Evolutionary conservation across 2,329 filamentous ascomycete species (phyloP).

Genomic region (Epichloe sibirici): DNA sequence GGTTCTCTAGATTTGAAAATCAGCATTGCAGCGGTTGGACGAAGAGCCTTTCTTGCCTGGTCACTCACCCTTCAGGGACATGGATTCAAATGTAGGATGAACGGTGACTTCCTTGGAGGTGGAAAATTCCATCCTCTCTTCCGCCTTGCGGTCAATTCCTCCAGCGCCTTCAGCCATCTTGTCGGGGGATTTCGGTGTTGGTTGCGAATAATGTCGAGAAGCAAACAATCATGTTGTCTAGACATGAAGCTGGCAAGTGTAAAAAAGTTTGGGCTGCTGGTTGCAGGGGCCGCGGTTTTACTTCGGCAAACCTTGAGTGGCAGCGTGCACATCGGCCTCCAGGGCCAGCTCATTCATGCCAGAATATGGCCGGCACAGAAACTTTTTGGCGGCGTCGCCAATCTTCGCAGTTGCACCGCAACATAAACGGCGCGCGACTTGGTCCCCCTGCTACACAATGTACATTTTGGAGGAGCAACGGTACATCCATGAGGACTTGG

Average conservation of each 20-base stretch:
- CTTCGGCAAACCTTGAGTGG: conserved; percentile 13
- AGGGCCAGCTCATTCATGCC: no score
- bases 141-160: conserved; percentile 77
- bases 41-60: neutral
- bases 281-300: conserved; percentile 14
- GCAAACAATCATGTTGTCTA: neutral
- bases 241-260: neutral
- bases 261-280: conserved; percentile 17
- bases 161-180: conserved; percentile 75
- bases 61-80: conserved; percentile 71
- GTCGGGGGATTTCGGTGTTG: conserved; percentile 3
- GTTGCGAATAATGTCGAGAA: neutral
- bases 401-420: neutral
- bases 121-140: conserved; percentile 95
- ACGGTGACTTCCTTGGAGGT: conserved; percentile 97
- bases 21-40: neutral
- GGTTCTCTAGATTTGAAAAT: conserved; percentile 50
- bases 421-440: neutral
- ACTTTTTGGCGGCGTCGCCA: neutral
- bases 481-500: conserved; percentile 89
- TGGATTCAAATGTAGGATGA: conserved; percentile 85
- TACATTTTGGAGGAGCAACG: conserved; percentile 87
- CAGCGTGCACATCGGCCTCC: neutral
- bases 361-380: no score
- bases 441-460: conserved; percentile 35